Conservation (phyloP, 2,329 filamentous ascomycete genomes). For the Trichoderma koningii region DNA sequence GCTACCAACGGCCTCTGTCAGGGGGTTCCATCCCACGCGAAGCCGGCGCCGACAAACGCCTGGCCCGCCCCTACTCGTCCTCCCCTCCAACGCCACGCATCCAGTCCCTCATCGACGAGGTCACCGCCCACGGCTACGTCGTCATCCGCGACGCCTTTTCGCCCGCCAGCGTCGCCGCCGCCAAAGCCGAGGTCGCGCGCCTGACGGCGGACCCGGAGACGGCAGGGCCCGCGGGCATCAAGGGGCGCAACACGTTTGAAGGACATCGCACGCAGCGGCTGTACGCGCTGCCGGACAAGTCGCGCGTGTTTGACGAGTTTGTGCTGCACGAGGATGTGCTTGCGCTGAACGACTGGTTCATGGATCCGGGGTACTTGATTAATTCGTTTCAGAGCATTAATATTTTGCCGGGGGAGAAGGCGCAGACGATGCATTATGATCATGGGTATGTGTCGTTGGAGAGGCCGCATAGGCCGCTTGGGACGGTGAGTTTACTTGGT, state of each 20-base stretch:
- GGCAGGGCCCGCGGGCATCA: slow-evolving; percentile 33
- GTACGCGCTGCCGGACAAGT: slow-evolving; percentile 45
- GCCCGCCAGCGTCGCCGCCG: slow-evolving; percentile 36
- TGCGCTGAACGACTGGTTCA: slow-evolving; percentile 44
- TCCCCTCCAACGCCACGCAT: neutral
- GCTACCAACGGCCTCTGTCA: neutral
- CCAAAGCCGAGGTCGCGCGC: slow-evolving; percentile 32
- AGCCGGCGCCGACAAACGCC: neutral
- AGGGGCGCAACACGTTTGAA: slow-evolving; percentile 43
- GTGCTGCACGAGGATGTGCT: slow-evolving; percentile 39
- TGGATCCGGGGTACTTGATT: slow-evolving; percentile 43
- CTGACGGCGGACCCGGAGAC: slow-evolving; percentile 30
- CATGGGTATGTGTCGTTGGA: slow-evolving; percentile 37
- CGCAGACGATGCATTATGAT: slow-evolving; percentile 43
- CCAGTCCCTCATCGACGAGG: slow-evolving; percentile 30
- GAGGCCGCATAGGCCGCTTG: slow-evolving; percentile 40
- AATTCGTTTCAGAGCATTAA: slow-evolving; percentile 43
- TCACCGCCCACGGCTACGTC: slow-evolving; percentile 39
- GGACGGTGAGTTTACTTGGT: slow-evolving; percentile 33
- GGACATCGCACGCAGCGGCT: slow-evolving; percentile 43
- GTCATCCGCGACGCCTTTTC: slow-evolving; percentile 40
- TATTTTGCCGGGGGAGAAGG: slow-evolving; percentile 43
- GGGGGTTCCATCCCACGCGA: neutral
- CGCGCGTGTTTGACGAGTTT: slow-evolving; percentile 43
- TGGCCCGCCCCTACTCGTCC: neutral